Evolutionary conservation across 2,329 filamentous ascomycete genomes (phyloP), one percentile per base, ranked within the genome.

Genomic region (Xylariomycetidae sp.): DNA sequence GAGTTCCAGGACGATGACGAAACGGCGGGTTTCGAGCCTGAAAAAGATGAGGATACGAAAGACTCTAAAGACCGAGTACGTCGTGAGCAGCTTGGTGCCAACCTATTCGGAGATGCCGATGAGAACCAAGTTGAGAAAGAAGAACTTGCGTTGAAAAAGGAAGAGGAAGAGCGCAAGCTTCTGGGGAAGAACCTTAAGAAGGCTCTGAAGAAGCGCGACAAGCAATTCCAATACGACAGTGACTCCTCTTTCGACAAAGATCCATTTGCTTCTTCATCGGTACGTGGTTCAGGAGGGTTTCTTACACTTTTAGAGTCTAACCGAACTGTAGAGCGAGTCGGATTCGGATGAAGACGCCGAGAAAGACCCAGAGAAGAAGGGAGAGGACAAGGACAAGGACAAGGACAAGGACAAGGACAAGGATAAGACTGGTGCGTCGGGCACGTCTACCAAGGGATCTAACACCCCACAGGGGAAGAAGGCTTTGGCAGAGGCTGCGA

Each of bases 1-100:
- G 79, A 85, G 49, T 95, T 95, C 53, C 85, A 89, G 46, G 85
- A 94, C 50, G 87, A 93, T 49, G 87, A 94, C 52, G 87, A 93
- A 54, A 77, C 83, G 15, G 73, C 78, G 3, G 74, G 82, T 25
- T 74, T 87, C 32, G 86, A 92, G 46, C 70, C 68, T 12, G 85
- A 92, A 32, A 79, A 88, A 31, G 87, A 94, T 39, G 89, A 95
- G 45, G 85, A 89, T 31, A 63, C 72, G 10, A 87, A 86, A 50
- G 76, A 83, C 13, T 71, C 82, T 1, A 79, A 82, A 42, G 79
- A 81, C 10, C 69, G 81, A 32, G 80, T 89, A 46, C 85, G 84
- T 45, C 76, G 81, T 37, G 83, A 89, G 50, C 88, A 93, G 57
- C 69, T 93, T n/a, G 79, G 79, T 32, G 90, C 90, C 7, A 94